Base-by-base conservation (phyloP, 2,329 filamentous ascomycete genomes). In the Mycocentrospora acerina region DNA sequence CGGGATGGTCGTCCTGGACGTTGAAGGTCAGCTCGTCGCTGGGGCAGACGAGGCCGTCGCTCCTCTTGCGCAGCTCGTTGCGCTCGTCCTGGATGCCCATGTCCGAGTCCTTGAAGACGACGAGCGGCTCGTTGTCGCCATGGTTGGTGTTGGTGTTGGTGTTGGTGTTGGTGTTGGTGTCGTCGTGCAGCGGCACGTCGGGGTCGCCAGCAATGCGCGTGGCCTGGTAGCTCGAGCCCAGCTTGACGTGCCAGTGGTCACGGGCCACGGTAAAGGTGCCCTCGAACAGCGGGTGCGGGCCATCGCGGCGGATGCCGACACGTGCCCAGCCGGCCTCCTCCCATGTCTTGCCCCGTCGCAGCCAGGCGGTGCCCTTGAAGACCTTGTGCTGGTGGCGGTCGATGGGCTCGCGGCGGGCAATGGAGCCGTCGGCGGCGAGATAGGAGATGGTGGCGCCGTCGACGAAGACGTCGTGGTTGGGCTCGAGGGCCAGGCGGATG, bases 71-170 rank as follows among this genome's bases (percentile, higher is more conserved):
- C 53, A 93, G 67, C 47, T 91, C 85, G 15, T 73, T 69, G 37
- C 79, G 78, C 25, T 70, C 67, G n/a, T 59, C 59, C 46, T 57
- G 60, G 28, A 57, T 53, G 32, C 46, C 48, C 59, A 96, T 81
- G 65, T 98, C 93, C 18, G 90, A 95, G 62, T 97, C 90, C 50
- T 90, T 81, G 78, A 88, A 97, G 1, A 96, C 78, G 24, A 96
- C 77, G 90, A 98, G 93, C 60, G 81, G 85, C 45, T 95, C 87
- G 22, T 83, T 78, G 4, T 72, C 75, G 30, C 72, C 68, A 18
- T 74, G 62, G 24, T 78, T 70, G 7, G 88, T 64, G 17, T 78
- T 72, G 2, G 90, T 88, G 63, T 98, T 93, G 29, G 71, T 65
- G 46, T 88, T 81, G 59, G 51, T 19, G 80, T 85, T 37, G 29